These are phyloP conservation scores for Dendrobium chrysotoxum DNA, from an alignment of 106 monocot genomes.

Conservation along the genomic window DNA sequence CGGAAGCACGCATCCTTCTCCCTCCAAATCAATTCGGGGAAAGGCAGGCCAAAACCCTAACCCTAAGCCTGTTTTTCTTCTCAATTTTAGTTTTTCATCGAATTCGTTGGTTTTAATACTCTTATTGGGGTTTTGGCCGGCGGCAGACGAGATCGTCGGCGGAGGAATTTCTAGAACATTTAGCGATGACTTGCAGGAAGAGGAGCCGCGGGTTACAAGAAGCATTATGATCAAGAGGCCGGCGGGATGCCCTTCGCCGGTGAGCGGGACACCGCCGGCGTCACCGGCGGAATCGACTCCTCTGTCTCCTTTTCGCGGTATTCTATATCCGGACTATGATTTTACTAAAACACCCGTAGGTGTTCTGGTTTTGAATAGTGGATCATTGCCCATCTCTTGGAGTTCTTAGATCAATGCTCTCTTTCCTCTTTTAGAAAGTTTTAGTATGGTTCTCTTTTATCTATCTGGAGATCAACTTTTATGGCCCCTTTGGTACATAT, in stretches of 20 bases:
- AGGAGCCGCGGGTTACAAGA: slow-evolving; percentile 60
- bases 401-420: no score
- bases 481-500: no score
- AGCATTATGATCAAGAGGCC: slow-evolving; percentile 96
- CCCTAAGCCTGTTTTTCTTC: background rate
- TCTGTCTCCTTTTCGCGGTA: slow-evolving; percentile 74
- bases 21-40: slow-evolving; percentile 14
- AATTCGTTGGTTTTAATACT: background rate
- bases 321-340: slow-evolving; percentile 6
- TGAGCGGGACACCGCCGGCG: slow-evolving; percentile 49
- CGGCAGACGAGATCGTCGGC: slow-evolving; percentile 16
- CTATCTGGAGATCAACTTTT: background rate
- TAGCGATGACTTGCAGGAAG: slow-evolving; percentile 18
- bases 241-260: slow-evolving; percentile 55
- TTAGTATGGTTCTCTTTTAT: background rate
- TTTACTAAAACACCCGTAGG: background rate
- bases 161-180: background rate
- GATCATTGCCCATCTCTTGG: background rate
- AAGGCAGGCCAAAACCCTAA: slow-evolving; percentile 19
- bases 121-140: slow-evolving; percentile 3
- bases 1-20: slow-evolving; percentile 39
- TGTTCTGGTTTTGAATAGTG: background rate
- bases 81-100: no score
- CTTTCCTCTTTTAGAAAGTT: no score
- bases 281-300: slow-evolving; percentile 66